Evolutionary conservation across 1,139 yeast genomes (phyloP), one percentile per base, ranked within the genome.

Genomic region (Torulaspora globosa): DNA sequence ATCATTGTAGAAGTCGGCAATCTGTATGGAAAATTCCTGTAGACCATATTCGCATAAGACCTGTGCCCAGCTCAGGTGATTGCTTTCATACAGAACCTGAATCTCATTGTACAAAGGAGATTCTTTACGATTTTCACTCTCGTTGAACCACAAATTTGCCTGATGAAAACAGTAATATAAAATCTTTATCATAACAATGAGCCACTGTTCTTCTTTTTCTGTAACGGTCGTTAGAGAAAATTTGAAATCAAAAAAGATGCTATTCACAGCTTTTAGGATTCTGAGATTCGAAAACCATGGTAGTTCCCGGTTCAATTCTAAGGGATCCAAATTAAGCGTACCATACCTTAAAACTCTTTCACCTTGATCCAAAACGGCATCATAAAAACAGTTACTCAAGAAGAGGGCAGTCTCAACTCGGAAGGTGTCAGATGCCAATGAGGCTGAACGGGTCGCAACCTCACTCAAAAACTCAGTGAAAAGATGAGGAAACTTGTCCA

Each of bases 1-100:
- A 60, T 88, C 95, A 19, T 70, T 65, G 60, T 80, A 84, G 29
- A 72, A 70, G 56, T 87, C 95, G 1, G 88, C 78, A 36, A 88
- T 72, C n/a, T 70, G 68, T 15, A 82, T 65, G 0, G 90, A 87
- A 32, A 79, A 80, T 8, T 67, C 67, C 21, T 71, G 66, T 45
- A 78, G 69, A 18, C 74, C 76, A 41, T 74, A 66, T 9, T 68
- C 62, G 16, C 81, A 71, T 31, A 85, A 62, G 1, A 75, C 71
- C 35, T 70, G 68, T 19, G 82, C 75, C 94, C 94, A 66, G 52
- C 18, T 67, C 63, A 39, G 70, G 65, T 59, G 68, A 52, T 46
- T 67, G 34, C 49, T 57, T 26, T 51, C 52, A 60, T 51, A 69
- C 47, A 51, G 52, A 23, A 46, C 47, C 47, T 44, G 41, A 52